Base-by-base conservation (phyloP, 2,329 filamentous ascomycete genomes). In the Tolypocladium ovalisporum region DNA sequence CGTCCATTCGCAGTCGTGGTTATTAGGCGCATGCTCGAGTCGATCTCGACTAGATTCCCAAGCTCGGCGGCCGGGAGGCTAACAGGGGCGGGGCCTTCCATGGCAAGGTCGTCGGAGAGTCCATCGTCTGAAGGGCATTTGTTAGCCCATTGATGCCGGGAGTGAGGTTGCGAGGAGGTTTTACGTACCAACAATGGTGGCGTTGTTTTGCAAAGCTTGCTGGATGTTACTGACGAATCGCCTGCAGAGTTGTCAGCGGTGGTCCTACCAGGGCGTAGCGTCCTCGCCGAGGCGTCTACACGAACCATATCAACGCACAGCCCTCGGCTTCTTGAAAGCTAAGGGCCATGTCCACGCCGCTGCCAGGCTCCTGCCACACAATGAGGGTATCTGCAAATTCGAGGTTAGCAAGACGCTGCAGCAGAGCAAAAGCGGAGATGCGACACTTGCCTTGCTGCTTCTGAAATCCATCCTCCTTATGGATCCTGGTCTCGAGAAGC, bases 281-380 rank as follows among this genome's bases (percentile, higher is more conserved):
- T 54, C 36, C 27, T 34, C 27, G 4, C 10, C 13, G 34, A 39
- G 15, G 13, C 2, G n/a, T n/a, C 19, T 15, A 17, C 13, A 58
- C 76, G 70, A 67, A 95, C 94, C 94, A 99, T 71, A 99, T 96
- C 61, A 86, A 80, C 24, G 89, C 84, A 73, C 94, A 99, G 52
- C 93, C 94, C 64, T 97, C 94, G 2, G 92, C 88, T 75, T 99
- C 94, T 72, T 99, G 94, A 68, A 99, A 99, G 70, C 92, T 97
- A 62, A 99, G 81, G 49, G 94, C 94, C 94, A 99, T 97, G 70
- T 99, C 94, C 57, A 92, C 85, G 58, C 88, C 88, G 75, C 86
- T 94, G 59, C 70, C 74, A 4, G 85, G 83, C 70, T 97, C 94
- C 42, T 93, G 97, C 94, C 94, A 99, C 60, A 99, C 92, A 61